A percentile compares a stretch with the other conserved stretches of the same genome.
These are phyloP conservation scores for Ilex asprella DNA, from an alignment of 257 asterid species.

Conservation along the genomic window DNA sequence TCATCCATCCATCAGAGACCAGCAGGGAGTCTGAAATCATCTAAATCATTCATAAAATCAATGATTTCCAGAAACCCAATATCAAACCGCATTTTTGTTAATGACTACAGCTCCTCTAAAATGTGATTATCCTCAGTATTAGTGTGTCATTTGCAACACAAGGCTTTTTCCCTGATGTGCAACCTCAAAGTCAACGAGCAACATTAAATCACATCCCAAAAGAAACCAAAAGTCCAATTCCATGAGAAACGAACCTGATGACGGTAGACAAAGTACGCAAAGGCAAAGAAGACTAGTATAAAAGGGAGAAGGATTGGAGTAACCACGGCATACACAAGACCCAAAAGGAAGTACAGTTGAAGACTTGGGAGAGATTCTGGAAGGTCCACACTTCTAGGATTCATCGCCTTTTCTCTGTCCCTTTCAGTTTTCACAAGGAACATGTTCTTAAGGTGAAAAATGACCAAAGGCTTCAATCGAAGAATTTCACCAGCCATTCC, in stretches of 20 bases:
- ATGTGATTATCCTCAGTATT: no score
- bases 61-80: no score
- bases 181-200: no score
- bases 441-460: conserved; percentile 79
- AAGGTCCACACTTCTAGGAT: conserved; percentile 78
- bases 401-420: conserved; percentile 80
- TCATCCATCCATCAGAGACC: no score
- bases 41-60: no score
- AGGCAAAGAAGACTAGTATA: conserved; percentile 79
- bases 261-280: conserved; percentile 87
- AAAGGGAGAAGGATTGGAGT: conserved; percentile 99
- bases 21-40: no score
- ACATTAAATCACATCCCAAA: no score
- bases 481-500: conserved; percentile 91
- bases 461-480: conserved; percentile 61
- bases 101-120: no score
- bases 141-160: no score
- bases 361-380: conserved; percentile 78
- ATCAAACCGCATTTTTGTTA: no score
- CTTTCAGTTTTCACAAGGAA: conserved; percentile 87
- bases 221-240: no score
- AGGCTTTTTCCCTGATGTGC: no score
- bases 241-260: conserved; percentile 62
- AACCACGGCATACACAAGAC: conserved; percentile 79
- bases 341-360: conserved; percentile 86